phyloP scores from a whole-genome alignment of 2,329 filamentous ascomycete species.

The Fusarium sp. region DNA sequence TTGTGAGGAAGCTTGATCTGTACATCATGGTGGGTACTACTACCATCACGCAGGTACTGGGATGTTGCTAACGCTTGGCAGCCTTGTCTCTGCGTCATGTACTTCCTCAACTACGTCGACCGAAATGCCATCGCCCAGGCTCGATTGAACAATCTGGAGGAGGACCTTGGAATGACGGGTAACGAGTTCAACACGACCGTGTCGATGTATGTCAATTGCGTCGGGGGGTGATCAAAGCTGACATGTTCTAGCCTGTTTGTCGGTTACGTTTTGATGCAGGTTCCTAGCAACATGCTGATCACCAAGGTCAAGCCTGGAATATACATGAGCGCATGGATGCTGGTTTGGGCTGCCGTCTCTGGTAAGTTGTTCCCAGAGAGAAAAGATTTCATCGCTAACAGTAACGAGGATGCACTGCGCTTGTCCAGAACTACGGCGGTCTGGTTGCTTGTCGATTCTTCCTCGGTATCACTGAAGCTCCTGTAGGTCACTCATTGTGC shows the following conservation, averaged over 20 bases:
- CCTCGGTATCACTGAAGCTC: constrained; percentile 54
- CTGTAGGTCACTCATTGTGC: constrained; percentile 30
- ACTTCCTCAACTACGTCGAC: constrained; percentile 58
- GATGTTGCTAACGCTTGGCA: constrained; percentile 15
- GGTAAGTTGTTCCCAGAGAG: constrained; percentile 25
- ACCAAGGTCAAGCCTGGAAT: constrained; percentile 55
- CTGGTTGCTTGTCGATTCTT: constrained; percentile 54
- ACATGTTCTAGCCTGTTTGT: constrained; percentile 47
- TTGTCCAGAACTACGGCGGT: constrained; percentile 50
- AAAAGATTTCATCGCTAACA: neutral
- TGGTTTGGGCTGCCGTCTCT: constrained; percentile 55
- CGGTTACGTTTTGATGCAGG: constrained; percentile 59
- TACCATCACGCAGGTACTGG: neutral
- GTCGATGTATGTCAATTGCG: constrained; percentile 47
- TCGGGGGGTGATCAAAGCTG: neutral
- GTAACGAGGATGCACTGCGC: constrained; percentile 48
- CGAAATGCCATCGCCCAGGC: constrained; percentile 60
- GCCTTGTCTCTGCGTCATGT: constrained; percentile 55
- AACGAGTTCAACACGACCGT: constrained; percentile 64
- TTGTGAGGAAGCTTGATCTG: constrained; percentile 56
- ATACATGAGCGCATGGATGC: constrained; percentile 56
- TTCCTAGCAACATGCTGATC: constrained; percentile 56
- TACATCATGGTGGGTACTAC: constrained; percentile 53
- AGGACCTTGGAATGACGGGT: constrained; percentile 63
- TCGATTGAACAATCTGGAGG: constrained; percentile 58